Percentiles rank a stretch among this genome's conserved stretches.
These are phyloP conservation scores for Proteromonas lacertae DNA, from an alignment of 352 stramenopile genomes.

Conservation along the genomic window DNA sequence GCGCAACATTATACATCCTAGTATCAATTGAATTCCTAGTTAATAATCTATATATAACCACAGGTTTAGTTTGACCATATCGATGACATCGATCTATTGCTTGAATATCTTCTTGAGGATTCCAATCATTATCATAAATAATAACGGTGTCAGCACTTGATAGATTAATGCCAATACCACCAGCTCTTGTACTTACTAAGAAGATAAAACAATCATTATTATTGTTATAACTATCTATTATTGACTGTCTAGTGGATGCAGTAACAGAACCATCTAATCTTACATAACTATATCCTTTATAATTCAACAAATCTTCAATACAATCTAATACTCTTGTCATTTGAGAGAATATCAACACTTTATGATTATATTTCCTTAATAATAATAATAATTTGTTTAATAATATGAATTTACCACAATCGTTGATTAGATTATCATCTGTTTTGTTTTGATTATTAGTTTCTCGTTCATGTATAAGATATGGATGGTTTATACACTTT, in stretches of 20 bases:
- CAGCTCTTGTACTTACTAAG: conserved; percentile 74
- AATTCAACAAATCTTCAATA: conserved; percentile 63
- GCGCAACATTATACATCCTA: conserved; percentile 93
- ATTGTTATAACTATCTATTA: conserved; percentile 46
- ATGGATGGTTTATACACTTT: conserved; percentile 94
- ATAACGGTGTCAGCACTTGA: conserved; percentile 90
- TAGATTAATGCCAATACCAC: conserved; percentile 84
- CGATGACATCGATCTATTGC: conserved; percentile 56
- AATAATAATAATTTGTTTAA: conserved; percentile 86
- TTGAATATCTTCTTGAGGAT: conserved; percentile 69
- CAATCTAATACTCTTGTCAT: conserved; percentile 75
- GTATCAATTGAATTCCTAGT: conserved; percentile 92
- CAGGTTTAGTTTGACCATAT: conserved; percentile 83
- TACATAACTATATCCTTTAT: conserved; percentile 54
- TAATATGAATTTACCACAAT: conserved; percentile 88
- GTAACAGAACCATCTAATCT: conserved; percentile 87
- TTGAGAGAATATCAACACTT: conserved; percentile 96
- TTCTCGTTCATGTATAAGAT: conserved; percentile 85
- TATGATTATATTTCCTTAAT: conserved; percentile 62
- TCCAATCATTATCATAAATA: conserved; percentile 27
- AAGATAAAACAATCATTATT: conserved; percentile 86
- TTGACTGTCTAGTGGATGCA: conserved; percentile 60
- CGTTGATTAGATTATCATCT: conserved; percentile 77
- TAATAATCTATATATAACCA: conserved; percentile 83
- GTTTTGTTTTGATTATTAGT: conserved; percentile 58